Conservation (phyloP, 352 stramenopile genomes). For the Pilasporangium apinafurcum region DNA sequence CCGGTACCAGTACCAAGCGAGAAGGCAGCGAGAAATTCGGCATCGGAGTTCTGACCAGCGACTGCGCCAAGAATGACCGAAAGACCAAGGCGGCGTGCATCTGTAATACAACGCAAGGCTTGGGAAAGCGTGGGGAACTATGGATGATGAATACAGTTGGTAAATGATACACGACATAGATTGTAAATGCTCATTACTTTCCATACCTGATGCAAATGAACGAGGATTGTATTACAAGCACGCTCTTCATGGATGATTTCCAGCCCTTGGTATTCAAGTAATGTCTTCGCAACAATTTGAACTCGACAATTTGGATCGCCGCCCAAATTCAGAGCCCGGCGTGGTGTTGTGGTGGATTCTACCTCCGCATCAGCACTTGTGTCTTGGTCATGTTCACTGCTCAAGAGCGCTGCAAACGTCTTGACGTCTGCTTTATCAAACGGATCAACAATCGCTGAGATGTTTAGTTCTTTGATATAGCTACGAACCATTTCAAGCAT, state of each 20-base stretch:
- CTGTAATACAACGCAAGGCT: constrained; percentile 28
- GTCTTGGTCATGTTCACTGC: constrained; percentile 29
- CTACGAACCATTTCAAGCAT: constrained; percentile 49
- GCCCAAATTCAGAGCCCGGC: constrained; percentile 13
- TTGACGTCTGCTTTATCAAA: constrained; percentile 54
- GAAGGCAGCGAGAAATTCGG: constrained; percentile 35
- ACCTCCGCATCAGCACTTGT: background rate
- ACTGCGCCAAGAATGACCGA: constrained; percentile 43
- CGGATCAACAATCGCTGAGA: constrained; percentile 51
- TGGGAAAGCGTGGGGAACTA: constrained; percentile 46
- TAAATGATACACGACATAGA: too few relatives aligned
- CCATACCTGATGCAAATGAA: constrained; percentile 46
- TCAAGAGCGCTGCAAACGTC: constrained; percentile 37
- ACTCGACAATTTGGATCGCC: constrained; percentile 37
- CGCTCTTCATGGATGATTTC: constrained; percentile 39
- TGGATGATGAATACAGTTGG: too few relatives aligned
- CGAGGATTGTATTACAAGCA: constrained; percentile 52
- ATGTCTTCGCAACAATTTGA: constrained; percentile 34
- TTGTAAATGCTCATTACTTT: too few relatives aligned
- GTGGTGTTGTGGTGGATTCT: background rate
- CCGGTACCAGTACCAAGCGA: constrained; percentile 43
- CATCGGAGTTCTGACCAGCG: constrained; percentile 17
- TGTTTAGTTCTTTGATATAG: constrained; percentile 41
- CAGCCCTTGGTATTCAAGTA: constrained; percentile 30
- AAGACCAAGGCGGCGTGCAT: constrained; percentile 44